These are phyloP conservation scores for Colletotrichum sp. DNA, from an alignment of 2,329 filamentous ascomycete genomes.

Conservation along the genomic window DNA sequence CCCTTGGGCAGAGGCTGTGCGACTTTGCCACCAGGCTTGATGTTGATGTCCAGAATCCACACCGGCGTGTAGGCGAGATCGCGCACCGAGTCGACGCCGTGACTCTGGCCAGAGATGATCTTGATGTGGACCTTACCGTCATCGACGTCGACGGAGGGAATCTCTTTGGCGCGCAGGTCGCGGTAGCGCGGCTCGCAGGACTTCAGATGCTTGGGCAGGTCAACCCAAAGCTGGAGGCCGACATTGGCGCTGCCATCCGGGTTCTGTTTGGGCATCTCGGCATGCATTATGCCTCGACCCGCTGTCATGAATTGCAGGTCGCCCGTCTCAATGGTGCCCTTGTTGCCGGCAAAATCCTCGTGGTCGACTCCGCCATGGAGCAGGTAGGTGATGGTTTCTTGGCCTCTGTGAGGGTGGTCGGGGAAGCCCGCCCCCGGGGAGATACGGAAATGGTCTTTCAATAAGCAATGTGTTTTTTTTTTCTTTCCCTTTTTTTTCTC, in stretches of 20 bases:
- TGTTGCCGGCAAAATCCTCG: constrained; percentile 88
- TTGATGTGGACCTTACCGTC: constrained; percentile 80
- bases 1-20: constrained; percentile 76
- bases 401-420: constrained; percentile 83
- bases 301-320: constrained; percentile 99
- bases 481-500: too few relatives aligned
- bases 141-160: constrained; percentile 76
- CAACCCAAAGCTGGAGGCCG: constrained; percentile 95
- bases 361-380: constrained; percentile 87
- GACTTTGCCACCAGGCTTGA: constrained; percentile 80
- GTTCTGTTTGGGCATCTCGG: constrained; percentile 90
- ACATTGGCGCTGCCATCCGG: constrained; percentile 78
- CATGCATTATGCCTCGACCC: constrained; percentile 88
- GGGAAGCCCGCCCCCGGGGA: constrained; percentile 85
- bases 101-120: constrained; percentile 86
- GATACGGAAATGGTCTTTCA: constrained; percentile 81
- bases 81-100: constrained; percentile 84
- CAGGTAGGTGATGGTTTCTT: constrained; percentile 89
- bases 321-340: constrained; percentile 83
- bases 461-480: constrained; percentile 73
- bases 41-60: constrained; percentile 88
- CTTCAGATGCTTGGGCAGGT: constrained; percentile 83
- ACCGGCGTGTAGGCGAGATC: constrained; percentile 96
- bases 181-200: constrained; percentile 90
- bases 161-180: constrained; percentile 79